Base-by-base conservation (phyloP, 768 basidiomycete species). In the Psilocybe sp. region DNA sequence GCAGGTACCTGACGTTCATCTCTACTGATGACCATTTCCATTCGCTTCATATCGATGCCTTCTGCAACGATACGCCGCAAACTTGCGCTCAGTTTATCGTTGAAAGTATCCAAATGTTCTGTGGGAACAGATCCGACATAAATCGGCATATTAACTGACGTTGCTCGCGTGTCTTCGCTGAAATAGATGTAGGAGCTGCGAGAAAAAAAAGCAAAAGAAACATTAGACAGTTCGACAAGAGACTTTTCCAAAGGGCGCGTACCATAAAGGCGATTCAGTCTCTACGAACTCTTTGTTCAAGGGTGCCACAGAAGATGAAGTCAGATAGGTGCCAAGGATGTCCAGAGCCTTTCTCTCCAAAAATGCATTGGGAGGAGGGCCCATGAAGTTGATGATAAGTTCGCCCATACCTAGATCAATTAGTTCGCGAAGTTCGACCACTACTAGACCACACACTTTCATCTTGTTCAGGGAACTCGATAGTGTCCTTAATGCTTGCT, bases 401-500 rank as follows among this genome's bases (percentile, higher is more conserved):
- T 98, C 94, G 33, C 97, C 96, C 60, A 92, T 81, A 51, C 72
- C 78, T 79, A 40, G 42, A 16, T 18, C 11, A 9, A 47, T 31
- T 47, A 44, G 52, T 33, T 44, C 36, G 38, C 42, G 8, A 16
- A 45, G 19, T 5, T n/a, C 43, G 44, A 7, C 16, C n/a, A 40
- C 18, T 32, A 37, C 7, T 28, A 40, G 13, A 46, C 7, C 16
- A 34, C 76, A 19, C 51, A 74, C 88, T 89, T 73, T 98, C 96
- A 60, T 98, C 95, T 66, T 92, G 85, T 70, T 98, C 97, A 10
- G 97, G 96, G 62, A 99, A 99, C 60, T 95, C 91, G 14, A 98
- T 84, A 0, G 76, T 72, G 52, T 88, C 80, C 52, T 77, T 82
- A 38, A 74, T 65, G 3, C 83, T 79, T 33, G 74, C 61, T 19